Percentiles rank a stretch among this genome's conserved stretches.
These are phyloP conservation scores for Xerocomellus chrysenteron DNA, from an alignment of 768 basidiomycete genomes.

Conservation along the genomic window DNA sequence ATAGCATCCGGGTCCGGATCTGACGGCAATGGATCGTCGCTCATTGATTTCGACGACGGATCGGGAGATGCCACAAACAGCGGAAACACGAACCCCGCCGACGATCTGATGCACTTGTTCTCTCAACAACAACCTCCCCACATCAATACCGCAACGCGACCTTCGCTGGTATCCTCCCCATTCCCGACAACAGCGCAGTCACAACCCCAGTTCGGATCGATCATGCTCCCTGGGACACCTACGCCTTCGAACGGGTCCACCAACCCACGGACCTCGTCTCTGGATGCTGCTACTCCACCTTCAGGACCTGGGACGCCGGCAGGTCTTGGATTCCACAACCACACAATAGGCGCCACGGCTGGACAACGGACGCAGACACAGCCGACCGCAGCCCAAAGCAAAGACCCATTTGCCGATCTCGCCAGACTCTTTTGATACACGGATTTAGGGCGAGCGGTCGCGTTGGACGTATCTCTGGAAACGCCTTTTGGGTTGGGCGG, in stretches of 20 bases:
- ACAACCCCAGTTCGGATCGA: constrained; percentile 36
- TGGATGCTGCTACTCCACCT: constrained; percentile 10
- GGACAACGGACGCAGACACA: constrained; percentile 26
- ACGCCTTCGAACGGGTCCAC: constrained; percentile 21
- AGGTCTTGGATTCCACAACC: not conserved
- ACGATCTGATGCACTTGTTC: constrained; percentile 69
- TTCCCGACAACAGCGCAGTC: constrained; percentile 13
- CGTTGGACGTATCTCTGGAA: not conserved
- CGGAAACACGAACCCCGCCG: constrained; percentile 29
- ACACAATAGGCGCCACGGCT: not conserved
- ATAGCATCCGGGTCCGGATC: constrained; percentile 35
- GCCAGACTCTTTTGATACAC: constrained; percentile 64
- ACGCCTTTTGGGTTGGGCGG: not conserved
- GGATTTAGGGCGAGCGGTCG: not conserved
- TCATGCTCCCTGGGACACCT: constrained; percentile 45
- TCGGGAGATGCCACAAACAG: constrained; percentile 18
- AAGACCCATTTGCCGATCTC: constrained; percentile 85
- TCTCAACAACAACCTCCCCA: constrained; percentile 25
- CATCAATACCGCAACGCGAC: constrained; percentile 30
- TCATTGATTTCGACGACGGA: constrained; percentile 78
- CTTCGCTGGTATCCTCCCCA: constrained; percentile 19
- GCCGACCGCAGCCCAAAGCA: constrained; percentile 37
- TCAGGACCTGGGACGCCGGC: constrained; percentile 15
- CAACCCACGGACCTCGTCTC: constrained; percentile 12
- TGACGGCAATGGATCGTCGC: constrained; percentile 40